These are phyloP conservation scores for Tricholoma sp. DNA, from an alignment of 768 basidiomycete species.

Conservation along the genomic window DNA sequence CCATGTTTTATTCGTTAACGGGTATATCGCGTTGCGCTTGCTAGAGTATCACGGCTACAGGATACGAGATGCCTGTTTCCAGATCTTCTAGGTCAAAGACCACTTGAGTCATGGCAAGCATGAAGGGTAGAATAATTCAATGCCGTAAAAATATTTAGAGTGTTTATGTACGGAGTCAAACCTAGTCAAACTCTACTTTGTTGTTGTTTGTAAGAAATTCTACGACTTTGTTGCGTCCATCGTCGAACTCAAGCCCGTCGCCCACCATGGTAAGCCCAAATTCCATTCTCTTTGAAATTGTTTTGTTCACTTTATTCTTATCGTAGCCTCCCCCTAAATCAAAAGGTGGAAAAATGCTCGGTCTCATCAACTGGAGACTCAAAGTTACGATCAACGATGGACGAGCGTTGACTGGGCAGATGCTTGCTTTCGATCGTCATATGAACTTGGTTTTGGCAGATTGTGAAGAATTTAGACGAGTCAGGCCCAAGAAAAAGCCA, in stretches of 20 bases:
- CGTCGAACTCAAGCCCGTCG: conserved; percentile 18
- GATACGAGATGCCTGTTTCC: too few relatives aligned
- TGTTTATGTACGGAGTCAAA: too few relatives aligned
- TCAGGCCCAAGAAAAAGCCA: conserved; percentile 87
- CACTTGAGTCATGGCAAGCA: too few relatives aligned
- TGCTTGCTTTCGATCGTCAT: conserved; percentile 99
- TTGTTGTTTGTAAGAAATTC: conserved; percentile 21
- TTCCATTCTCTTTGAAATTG: neutral
- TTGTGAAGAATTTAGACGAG: conserved; percentile 94
- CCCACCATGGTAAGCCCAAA: conserved; percentile 52
- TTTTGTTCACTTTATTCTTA: conserved; percentile 10
- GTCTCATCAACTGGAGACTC: conserved; percentile 96
- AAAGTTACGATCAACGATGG: conserved; percentile 98
- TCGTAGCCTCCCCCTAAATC: conserved; percentile 91
- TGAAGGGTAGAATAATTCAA: too few relatives aligned
- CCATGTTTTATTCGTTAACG: too few relatives aligned
- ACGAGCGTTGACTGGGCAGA: conserved; percentile 92
- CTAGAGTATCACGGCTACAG: too few relatives aligned
- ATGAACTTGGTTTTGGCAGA: conserved; percentile 99
- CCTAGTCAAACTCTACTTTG: conserved; percentile 11
- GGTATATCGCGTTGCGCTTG: too few relatives aligned
- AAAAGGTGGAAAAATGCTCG: conserved; percentile 97
- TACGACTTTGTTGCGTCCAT: conserved; percentile 8
- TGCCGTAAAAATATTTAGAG: too few relatives aligned
- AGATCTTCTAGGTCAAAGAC: too few relatives aligned